Percentiles rank a stretch among this genome's conserved stretches.
phyloP scores from a whole-genome alignment of 176 grass and related monocot genomes.

The Aegilops bicornis region DNA sequence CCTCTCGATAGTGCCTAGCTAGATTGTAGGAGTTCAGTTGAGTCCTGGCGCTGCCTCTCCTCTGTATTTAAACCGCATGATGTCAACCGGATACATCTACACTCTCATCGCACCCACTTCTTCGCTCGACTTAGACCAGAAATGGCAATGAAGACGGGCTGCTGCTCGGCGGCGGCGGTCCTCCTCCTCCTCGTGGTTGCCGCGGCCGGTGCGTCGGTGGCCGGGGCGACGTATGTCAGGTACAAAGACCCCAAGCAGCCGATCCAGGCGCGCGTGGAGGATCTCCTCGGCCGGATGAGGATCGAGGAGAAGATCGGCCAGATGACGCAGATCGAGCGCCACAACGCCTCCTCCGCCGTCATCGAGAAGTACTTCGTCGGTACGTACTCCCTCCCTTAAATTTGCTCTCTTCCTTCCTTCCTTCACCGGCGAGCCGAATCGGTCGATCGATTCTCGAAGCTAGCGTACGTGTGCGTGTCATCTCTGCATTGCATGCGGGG shows the following conservation, averaged over 20 bases:
- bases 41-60: neutral
- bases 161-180: neutral
- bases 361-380: conserved; percentile 73
- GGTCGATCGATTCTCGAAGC: too few species aligned
- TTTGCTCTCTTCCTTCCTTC: neutral
- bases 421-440: neutral
- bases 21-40: neutral
- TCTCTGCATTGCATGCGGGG: too few species aligned
- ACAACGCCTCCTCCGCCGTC: conserved; percentile 46
- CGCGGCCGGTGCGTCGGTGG: neutral
- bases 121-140: neutral
- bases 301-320: conserved; percentile 85
- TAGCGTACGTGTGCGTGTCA: too few species aligned
- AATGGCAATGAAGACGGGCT: neutral
- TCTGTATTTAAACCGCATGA: neutral
- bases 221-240: conserved; percentile 28
- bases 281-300: conserved; percentile 64
- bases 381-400: neutral
- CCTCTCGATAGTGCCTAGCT: neutral
- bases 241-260: conserved; percentile 68
- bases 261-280: conserved; percentile 46
- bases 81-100: too few species aligned
- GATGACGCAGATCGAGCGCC: conserved; percentile 75
- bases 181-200: conserved; percentile 17
- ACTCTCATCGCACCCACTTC: neutral